Conservation (phyloP, 2,329 filamentous ascomycete species). For the Cytospora leucostoma region DNA sequence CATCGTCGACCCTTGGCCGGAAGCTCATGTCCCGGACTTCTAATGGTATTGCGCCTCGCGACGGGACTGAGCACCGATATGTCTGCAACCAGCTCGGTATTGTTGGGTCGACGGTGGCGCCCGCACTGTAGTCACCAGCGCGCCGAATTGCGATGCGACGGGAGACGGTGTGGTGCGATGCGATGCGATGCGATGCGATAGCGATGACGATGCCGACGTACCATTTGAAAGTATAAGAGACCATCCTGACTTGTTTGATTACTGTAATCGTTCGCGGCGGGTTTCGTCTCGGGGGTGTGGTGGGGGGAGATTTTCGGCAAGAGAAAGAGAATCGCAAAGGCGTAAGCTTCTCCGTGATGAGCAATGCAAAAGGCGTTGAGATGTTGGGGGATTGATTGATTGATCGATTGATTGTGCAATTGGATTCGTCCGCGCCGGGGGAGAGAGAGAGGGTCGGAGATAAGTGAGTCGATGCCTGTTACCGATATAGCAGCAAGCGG, state of each 20-base stretch:
- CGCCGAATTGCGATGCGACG: neutral
- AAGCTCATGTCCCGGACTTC: neutral
- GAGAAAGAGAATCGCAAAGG: neutral
- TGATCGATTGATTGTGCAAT: neutral
- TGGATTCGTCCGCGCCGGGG: neutral
- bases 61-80: neutral
- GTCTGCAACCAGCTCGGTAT: neutral
- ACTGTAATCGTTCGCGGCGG: no score
- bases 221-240: slow-evolving; percentile 28
- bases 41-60: neutral
- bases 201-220: slow-evolving; percentile 23
- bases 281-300: neutral
- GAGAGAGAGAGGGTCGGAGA: no score
- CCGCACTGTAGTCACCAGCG: neutral
- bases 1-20: neutral
- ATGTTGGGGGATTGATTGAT: neutral
- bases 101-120: neutral
- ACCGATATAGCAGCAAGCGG: neutral
- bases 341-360: neutral
- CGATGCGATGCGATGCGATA: neutral
- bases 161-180: slow-evolving; percentile 7
- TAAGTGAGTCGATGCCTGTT: neutral
- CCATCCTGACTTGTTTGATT: slow-evolving; percentile 20
- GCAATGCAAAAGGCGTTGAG: neutral
- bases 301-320: neutral